Percentiles rank a stretch among this genome's conserved stretches.
phyloP scores from a whole-genome alignment of 495 filamentous ascomycete genomes.

The Penicillium alfredii region DNA sequence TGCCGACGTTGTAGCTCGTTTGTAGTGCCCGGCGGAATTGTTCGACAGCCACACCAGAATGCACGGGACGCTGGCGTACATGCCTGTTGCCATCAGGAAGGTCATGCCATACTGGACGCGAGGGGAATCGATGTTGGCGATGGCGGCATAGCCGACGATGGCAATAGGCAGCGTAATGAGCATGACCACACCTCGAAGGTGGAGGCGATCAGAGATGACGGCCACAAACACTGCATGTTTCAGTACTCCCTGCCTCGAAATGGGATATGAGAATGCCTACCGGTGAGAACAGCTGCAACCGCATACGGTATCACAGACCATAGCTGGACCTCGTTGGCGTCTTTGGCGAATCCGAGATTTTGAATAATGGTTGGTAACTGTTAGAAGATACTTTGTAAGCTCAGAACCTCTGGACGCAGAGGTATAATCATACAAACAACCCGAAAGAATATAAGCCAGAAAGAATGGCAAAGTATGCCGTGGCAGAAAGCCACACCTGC shows the following conservation, averaged over 20 bases:
- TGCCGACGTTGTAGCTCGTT: conserved; percentile 51
- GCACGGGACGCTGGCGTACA: conserved; percentile 45
- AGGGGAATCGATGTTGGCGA: conserved; percentile 37
- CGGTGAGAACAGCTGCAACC: conserved; percentile 68
- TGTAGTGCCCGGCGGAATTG: conserved; percentile 57
- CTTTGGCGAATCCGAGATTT: conserved; percentile 57
- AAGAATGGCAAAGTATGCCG: conserved; percentile 40
- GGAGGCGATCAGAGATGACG: conserved; percentile 41
- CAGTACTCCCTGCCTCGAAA: neutral
- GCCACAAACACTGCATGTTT: conserved; percentile 31
- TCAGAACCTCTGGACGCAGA: too few species aligned
- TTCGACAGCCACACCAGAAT: conserved; percentile 53
- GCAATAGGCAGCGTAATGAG: conserved; percentile 43
- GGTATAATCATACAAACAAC: conserved; percentile 28
- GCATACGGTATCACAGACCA: conserved; percentile 86
- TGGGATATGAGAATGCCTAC: conserved; percentile 47
- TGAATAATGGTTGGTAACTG: conserved; percentile 72
- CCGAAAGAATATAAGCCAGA: conserved; percentile 42
- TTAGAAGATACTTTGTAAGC: too few species aligned
- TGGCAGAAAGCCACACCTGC: conserved; percentile 39
- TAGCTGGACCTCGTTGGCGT: conserved; percentile 65
- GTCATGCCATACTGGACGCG: conserved; percentile 49
- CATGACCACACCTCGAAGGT: conserved; percentile 43
- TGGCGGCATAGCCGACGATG: conserved; percentile 44
- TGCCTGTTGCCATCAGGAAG: conserved; percentile 48